Evolutionary conservation across 176 grass and related monocot species (phyloP).

Genomic region (Raddia distichophylla): DNA sequence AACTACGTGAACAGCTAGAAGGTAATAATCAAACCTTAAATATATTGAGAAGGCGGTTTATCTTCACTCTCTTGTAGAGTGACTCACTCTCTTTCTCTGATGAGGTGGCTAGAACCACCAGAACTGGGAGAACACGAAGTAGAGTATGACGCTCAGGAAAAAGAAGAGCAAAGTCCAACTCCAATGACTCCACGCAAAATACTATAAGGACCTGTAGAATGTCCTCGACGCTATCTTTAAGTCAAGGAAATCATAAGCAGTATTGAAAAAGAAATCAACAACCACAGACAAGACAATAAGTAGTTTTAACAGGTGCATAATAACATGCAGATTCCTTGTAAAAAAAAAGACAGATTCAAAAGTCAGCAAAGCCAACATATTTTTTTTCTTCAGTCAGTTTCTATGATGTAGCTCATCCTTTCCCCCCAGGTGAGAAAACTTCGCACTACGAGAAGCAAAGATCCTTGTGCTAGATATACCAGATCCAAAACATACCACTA

Average conservation of each 20-base stretch:
- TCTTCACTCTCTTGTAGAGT: conserved; percentile 94
- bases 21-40: conserved; percentile 73
- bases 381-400: conserved; percentile 31
- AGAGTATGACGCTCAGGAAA: conserved; percentile 93
- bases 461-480: conserved; percentile 21
- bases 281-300: not conserved
- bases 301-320: not conserved
- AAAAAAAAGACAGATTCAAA: not conserved
- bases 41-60: conserved; percentile 90
- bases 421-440: conserved; percentile 3
- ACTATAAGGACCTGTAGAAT: conserved; percentile 97
- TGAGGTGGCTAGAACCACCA: conserved; percentile 95
- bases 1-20: conserved; percentile 31
- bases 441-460: not conserved
- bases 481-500: conserved; percentile 7
- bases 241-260: conserved; percentile 61
- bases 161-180: conserved; percentile 93
- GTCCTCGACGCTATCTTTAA: conserved; percentile 73
- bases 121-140: conserved; percentile 94
- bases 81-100: conserved; percentile 95
- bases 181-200: conserved; percentile 96
- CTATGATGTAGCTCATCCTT: conserved; percentile 14
- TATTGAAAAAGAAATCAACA: conserved; percentile 32
- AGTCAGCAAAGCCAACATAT: not conserved
- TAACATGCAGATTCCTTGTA: not conserved